Conservation (phyloP, 257 asterid genomes). For the Scutellaria barbata region DNA sequence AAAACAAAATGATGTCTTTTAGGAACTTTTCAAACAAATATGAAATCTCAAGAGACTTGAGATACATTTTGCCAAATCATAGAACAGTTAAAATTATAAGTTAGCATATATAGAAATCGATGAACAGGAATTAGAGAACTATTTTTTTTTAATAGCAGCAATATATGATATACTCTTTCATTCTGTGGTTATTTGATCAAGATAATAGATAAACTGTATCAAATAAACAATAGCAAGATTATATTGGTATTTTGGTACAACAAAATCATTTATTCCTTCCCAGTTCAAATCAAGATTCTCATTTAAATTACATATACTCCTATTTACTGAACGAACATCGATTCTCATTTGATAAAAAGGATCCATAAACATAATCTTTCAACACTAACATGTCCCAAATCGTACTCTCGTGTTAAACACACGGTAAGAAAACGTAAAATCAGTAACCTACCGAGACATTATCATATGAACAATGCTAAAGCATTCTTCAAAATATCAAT, state of each 20-base stretch:
- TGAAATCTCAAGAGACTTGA: no score
- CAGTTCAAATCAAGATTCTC: constrained; percentile 21
- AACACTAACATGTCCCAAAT: constrained; percentile 30
- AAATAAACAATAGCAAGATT: neutral
- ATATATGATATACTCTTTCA: neutral
- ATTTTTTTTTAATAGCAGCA: neutral
- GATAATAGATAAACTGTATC: neutral
- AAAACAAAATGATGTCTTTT: no score
- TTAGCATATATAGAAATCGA: no score
- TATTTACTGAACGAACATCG: constrained; percentile 34
- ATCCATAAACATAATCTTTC: constrained; percentile 30
- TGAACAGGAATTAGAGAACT: no score
- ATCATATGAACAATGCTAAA: constrained; percentile 15
- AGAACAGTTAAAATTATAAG: no score
- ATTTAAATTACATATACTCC: constrained; percentile 21
- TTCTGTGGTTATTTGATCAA: neutral
- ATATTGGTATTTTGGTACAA: neutral
- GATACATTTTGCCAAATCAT: no score
- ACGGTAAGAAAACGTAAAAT: constrained; percentile 19
- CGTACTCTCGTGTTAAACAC: constrained; percentile 26
- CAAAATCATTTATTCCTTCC: constrained; percentile 27
- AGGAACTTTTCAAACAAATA: no score
- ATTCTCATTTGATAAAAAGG: constrained; percentile 31
- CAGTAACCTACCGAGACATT: constrained; percentile 26
- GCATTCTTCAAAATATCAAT: constrained; percentile 39